A percentile compares a stretch with the other conserved stretches of the same genome.
These are phyloP conservation scores for Evansstolkia leycettana DNA, from an alignment of 495 filamentous ascomycete genomes.

Conservation along the genomic window DNA sequence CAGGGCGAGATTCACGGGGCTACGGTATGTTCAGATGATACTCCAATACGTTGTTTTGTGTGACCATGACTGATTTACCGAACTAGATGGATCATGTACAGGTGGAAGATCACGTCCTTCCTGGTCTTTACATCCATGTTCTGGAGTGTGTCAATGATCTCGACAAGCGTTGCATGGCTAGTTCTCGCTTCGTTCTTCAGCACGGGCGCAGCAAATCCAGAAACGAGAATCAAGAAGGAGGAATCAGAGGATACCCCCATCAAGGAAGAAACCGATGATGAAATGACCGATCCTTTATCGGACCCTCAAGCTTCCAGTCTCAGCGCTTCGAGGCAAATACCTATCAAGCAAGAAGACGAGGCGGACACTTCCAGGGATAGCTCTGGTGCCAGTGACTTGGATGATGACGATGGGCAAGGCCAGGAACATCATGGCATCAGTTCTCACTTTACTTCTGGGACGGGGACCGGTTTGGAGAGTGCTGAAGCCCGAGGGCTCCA, in stretches of 20 bases:
- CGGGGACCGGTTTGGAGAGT: conserved; percentile 24
- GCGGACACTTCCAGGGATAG: conserved; percentile 4
- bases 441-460: conserved; percentile 4
- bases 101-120: conserved; percentile 57
- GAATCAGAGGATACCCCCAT: conserved; percentile 7
- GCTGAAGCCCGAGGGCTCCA: conserved; percentile 22
- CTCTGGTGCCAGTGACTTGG: neutral
- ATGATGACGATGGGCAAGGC: neutral
- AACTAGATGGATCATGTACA: conserved; percentile 69
- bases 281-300: conserved; percentile 3
- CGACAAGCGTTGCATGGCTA: conserved; percentile 46
- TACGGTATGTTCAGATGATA: conserved; percentile 34
- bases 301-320: conserved; percentile 5
- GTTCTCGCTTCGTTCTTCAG: conserved; percentile 27
- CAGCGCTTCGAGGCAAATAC: conserved; percentile 1
- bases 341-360: conserved; percentile 14
- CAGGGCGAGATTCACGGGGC: conserved; percentile 56
- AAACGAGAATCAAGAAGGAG: conserved; percentile 18
- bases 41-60: neutral
- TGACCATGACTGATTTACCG: neutral
- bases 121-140: conserved; percentile 54
- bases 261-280: conserved; percentile 20
- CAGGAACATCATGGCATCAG: neutral
- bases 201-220: conserved; percentile 6
- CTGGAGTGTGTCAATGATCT: conserved; percentile 59